phyloP scores from a whole-genome alignment of 139 green algal genomes.

The Ettlia oleoabundans region DNA sequence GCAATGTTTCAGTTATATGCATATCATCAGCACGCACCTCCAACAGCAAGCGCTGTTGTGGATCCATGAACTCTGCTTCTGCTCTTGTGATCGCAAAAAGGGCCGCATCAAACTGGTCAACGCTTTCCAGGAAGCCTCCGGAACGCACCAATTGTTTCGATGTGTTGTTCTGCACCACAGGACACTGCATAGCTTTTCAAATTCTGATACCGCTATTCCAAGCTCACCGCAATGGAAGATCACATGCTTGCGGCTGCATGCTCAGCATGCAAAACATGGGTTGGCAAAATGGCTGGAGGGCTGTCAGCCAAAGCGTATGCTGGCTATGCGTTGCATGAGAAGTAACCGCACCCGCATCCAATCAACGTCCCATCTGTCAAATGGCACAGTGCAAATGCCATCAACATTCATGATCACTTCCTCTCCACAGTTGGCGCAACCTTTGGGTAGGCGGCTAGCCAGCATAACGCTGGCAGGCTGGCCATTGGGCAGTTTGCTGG shows the following conservation, averaged over 20 bases:
- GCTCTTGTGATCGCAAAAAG: constrained; percentile 63
- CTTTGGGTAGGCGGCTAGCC: background rate
- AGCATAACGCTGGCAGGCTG: background rate
- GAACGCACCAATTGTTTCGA: background rate
- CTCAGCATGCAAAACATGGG: too few species aligned
- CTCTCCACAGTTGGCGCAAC: background rate
- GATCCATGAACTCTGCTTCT: constrained; percentile 73
- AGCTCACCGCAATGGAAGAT: too few species aligned
- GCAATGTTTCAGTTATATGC: too few species aligned
- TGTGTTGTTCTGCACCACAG: background rate
- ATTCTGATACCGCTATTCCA: too few species aligned
- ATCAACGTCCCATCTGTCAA: constrained; percentile 13
- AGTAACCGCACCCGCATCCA: too few species aligned
- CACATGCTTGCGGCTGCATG: too few species aligned
- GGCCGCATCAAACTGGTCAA: constrained; percentile 70
- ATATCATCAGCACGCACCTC: constrained; percentile 32
- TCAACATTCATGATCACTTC: background rate
- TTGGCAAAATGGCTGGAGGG: too few species aligned
- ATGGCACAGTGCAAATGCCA: background rate
- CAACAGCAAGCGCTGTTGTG: constrained; percentile 80
- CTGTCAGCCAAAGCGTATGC: too few species aligned
- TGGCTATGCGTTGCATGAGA: too few species aligned
- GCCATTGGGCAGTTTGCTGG: background rate
- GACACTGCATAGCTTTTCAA: background rate
- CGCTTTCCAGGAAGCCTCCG: constrained; percentile 5